Percentiles rank a stretch among this genome's conserved stretches.
Evolutionary conservation across 2,329 filamentous ascomycete genomes (phyloP).

Genomic region (Pseudocercospora pini-densiflorae): DNA sequence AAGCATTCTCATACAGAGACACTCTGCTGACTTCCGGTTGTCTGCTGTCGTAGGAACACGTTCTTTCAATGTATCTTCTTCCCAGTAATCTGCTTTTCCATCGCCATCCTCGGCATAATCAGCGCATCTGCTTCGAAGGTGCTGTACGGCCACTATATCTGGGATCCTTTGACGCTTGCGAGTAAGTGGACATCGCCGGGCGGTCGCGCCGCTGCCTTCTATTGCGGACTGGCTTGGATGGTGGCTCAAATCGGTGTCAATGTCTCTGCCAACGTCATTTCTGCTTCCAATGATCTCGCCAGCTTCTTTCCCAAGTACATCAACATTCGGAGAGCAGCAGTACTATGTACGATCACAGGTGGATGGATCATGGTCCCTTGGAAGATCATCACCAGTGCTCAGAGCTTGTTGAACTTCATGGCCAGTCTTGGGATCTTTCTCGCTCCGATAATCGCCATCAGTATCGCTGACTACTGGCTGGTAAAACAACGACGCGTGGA

Average conservation of each 20-base stretch:
- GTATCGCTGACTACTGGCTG: constrained; percentile 62
- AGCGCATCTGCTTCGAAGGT: constrained; percentile 61
- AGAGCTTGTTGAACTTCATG: constrained; percentile 63
- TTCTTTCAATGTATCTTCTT: constrained; percentile 47
- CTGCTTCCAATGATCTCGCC: constrained; percentile 58
- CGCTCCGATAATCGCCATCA: constrained; percentile 65
- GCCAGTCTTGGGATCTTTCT: constrained; percentile 68
- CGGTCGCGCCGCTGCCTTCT: constrained; percentile 39
- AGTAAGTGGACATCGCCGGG: constrained; percentile 40
- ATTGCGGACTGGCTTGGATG: constrained; percentile 51
- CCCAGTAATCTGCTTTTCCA: constrained; percentile 53
- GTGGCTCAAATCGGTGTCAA: constrained; percentile 58
- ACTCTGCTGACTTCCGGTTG: neutral
- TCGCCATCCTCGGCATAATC: constrained; percentile 60
- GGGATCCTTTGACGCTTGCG: constrained; percentile 42
- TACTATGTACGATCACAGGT: constrained; percentile 53
- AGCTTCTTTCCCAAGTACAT: constrained; percentile 59
- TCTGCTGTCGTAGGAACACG: neutral
- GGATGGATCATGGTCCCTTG: constrained; percentile 61
- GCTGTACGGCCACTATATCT: constrained; percentile 55
- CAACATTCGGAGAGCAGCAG: constrained; percentile 47
- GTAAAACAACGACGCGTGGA: constrained; percentile 50
- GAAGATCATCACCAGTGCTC: constrained; percentile 66
- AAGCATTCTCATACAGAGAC: neutral
- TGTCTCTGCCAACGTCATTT: constrained; percentile 58